Base-by-base conservation (phyloP, 2,329 filamentous ascomycete species). In the Thelonectria blattea region DNA sequence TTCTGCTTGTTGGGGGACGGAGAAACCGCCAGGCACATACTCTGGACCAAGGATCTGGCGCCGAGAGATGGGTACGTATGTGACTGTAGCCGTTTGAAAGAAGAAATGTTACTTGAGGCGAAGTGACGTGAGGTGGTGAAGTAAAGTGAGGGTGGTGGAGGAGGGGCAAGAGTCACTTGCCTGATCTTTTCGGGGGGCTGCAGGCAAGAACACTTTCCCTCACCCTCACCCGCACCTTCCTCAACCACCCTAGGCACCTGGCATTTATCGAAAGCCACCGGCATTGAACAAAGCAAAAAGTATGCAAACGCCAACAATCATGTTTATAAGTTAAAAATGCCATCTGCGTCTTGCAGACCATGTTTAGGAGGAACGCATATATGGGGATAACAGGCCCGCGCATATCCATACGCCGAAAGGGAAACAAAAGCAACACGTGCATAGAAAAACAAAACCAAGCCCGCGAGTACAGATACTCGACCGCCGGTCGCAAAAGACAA, bases 271-370 rank as follows among this genome's bases (percentile, higher is more conserved):
- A 45, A 17, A 14, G 34, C 34, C 15, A 3, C 18, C 18, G 20
- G 39, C 20, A 22, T 20, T 5, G 17, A 9, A 30, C 17, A 42
- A 45, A 34, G 10, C 20, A 52, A 39, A 48, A 24, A 7, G 32
- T 4, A 49, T 53, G 27, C 14, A 30, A 34, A 24, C 42, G 42
- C 42, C 30, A 12, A 47, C 24, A 37, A 34, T 5, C 15, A 49
- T n/a, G 8, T 15, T 32, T 12, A n/a, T 46, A 9, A 32, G 52
- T 22, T 52, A 47, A 41, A 30, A 30, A 50, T 67, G 57, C 56
- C 66, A 65, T 62, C 56, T 65, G 62, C 53, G 48, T 60, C 46
- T 56, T 48, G 55, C 50, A 56, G 49, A 64, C 37, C 61, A 62
- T 63, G 66, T 65, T 52, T 69, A 70, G 20, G 10, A 37, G 34